Base-by-base conservation (phyloP, 139 green algal species). In the Tetradesmus obliquus region DNA sequence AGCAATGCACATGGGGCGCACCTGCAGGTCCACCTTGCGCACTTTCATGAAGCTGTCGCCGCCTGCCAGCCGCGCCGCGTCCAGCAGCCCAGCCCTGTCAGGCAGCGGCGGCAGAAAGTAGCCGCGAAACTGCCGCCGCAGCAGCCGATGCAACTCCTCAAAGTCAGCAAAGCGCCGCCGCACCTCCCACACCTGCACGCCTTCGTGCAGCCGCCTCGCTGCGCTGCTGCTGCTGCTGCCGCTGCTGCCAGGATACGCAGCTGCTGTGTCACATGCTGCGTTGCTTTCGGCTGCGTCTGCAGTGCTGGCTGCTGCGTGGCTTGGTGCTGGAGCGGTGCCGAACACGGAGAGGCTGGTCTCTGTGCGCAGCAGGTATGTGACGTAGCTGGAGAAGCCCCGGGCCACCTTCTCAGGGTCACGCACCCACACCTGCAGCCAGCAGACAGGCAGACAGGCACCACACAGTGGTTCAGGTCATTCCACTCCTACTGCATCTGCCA, bases 101-200 rank as follows among this genome's bases (percentile, higher is more conserved):
- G 98, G 98, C 79, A 98, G 92, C 1, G 97, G 97, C 51, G 98
- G 98, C 7, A 99, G 94, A 91, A 99, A 98, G 93, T 96, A 99
- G 55, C 98, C 98, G 3, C 95, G 92, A 88, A 98, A 96, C 95
- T 20, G 92, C 86, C 51, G 94, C 3, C 45, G 91, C 32, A 99
- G 93, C 84, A 98, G 76, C 82, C 97, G 95, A 55, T 96, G 94
- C 60, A 98, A 92, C 13, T 94, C 93, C 93, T 98, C 97, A 95
- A 98, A 98, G 87, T 98, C 97, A 10, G 90, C 93, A 93, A 98
- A 98, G 10, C 97, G 91, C 0, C 97, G 93, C n/a, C 95, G 91
- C n/a, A 98, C 97, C 81, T 95, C 92, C 51, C 89, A 55, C 1
- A 93, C 94, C 15, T 93, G 66, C 2, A 87, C 88, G 2, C 22